These are phyloP conservation scores for Hypomontagnella monticulosa DNA, from an alignment of 495 filamentous ascomycete species.

Conservation along the genomic window DNA sequence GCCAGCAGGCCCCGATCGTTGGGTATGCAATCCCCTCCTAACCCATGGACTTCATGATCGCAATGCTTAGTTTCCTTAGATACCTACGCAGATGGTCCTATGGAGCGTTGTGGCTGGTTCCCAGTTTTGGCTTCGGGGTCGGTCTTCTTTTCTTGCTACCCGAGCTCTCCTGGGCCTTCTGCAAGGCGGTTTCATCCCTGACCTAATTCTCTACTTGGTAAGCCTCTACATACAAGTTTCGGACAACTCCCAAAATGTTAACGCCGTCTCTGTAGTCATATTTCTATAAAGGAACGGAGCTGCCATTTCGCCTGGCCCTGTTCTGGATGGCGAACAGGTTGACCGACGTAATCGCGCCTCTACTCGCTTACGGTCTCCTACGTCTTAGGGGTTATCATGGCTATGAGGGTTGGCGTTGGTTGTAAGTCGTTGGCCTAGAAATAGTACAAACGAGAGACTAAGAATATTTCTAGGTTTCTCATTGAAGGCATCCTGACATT, in stretches of 20 bases:
- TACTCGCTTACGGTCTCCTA: constrained; percentile 1
- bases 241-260: too few relatives aligned
- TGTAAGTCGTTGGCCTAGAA: background rate
- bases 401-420: constrained; percentile 5
- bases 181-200: constrained; percentile 2
- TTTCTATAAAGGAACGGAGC: constrained; percentile 3
- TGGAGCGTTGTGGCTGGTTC: constrained; percentile 11
- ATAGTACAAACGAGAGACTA: background rate
- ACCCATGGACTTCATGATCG: too few relatives aligned
- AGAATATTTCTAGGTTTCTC: background rate
- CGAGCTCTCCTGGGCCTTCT: constrained; percentile 1
- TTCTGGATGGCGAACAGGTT: constrained; percentile 11
- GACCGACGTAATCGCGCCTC: constrained; percentile 1
- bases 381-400: constrained; percentile 1
- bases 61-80: background rate
- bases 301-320: constrained; percentile 2
- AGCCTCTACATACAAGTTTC: background rate
- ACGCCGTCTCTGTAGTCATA: background rate
- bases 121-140: constrained; percentile 8
- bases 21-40: background rate
- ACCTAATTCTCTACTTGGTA: constrained; percentile 7
- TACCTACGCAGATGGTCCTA: constrained; percentile 1
- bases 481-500: constrained; percentile 46
- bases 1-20: background rate
- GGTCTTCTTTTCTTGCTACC: background rate